These are phyloP conservation scores for Penicillium fuscoglaucum DNA, from an alignment of 2,329 filamentous ascomycete genomes.

Conservation along the genomic window DNA sequence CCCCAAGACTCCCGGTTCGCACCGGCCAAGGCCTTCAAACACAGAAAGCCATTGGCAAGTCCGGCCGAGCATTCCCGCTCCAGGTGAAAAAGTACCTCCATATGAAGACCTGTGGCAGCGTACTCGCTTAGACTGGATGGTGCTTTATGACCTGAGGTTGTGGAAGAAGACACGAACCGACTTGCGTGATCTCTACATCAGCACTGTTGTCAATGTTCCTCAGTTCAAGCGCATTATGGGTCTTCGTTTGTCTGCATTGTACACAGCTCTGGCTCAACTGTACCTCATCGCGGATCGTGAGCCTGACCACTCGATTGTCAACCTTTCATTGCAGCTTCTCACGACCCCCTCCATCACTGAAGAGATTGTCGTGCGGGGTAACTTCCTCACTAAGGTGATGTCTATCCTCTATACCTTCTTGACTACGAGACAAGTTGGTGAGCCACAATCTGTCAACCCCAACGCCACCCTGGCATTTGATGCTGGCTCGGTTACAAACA, in stretches of 20 bases:
- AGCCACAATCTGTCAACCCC: slow-evolving; percentile 84
- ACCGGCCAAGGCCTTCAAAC: slow-evolving; percentile 45
- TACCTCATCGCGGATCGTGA: slow-evolving; percentile 96
- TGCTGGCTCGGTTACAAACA: slow-evolving; percentile 89
- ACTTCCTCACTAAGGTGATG: slow-evolving; percentile 92
- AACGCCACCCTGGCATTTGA: slow-evolving; percentile 89
- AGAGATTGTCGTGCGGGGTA: slow-evolving; percentile 90
- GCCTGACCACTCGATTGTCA: slow-evolving; percentile 97
- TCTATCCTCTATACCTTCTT: slow-evolving; percentile 97
- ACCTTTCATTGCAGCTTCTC: slow-evolving; percentile 92
- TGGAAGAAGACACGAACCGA: slow-evolving; percentile 96
- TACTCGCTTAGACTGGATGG: slow-evolving; percentile 88
- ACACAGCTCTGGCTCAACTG: slow-evolving; percentile 88
- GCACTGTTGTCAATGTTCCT: slow-evolving; percentile 90
- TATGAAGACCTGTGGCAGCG: slow-evolving; percentile 88
- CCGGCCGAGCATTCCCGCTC: slow-evolving; percentile 69
- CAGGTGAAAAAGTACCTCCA: slow-evolving; percentile 62
- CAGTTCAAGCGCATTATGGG: slow-evolving; percentile 94
- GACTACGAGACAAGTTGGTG: slow-evolving; percentile 91
- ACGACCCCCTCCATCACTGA: slow-evolving; percentile 96
- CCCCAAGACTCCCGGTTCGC: slow-evolving; percentile 70
- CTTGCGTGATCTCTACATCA: slow-evolving; percentile 90
- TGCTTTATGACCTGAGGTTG: slow-evolving; percentile 89
- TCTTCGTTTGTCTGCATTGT: slow-evolving; percentile 89
- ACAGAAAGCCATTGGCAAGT: slow-evolving; percentile 80